Base-by-base conservation (phyloP, 352 stramenopile species). In the Phytophthora hybrid region DNA sequence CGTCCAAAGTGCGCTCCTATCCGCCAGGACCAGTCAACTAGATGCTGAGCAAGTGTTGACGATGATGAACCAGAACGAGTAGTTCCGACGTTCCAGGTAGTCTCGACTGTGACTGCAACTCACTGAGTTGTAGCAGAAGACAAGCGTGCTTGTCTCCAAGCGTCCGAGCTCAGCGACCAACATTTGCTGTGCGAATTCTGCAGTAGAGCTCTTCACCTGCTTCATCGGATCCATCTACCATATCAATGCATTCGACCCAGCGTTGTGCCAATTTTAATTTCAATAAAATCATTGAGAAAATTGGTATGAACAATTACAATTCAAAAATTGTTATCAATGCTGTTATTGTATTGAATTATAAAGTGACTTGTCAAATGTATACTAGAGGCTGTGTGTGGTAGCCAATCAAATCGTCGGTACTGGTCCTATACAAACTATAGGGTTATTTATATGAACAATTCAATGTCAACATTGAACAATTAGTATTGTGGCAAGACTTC, bases 191-290 rank as follows among this genome's bases (percentile, higher is more conserved):
- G 61, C 39, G 11, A 49, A 37, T 59, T 63, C 44, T 26, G 21
- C 26, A 11, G 51, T 21, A 32, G 29, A 41, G n/a, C 5, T 29
- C 54, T 60, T 52, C 56, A n/a, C 65, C 41, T 5, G 9, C 21
- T 41, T 57, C 52, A 8, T 54, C 56, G 18, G 1, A 32, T 23
- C 31, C 41, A 32, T 58, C 31, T 26, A 37, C 52, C 8, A 79
- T 13, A 53, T 77, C 59, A 6, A 83, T 67, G 16, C 73, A 66
- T 59, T 83, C 77, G 8, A 79, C 74, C 7, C 67, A n/a, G n/a
- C n/a, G n/a, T n/a, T n/a, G n/a, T n/a, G n/a, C n/a, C n/a, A n/a
- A n/a, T n/a, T n/a, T n/a, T n/a, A n/a, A n/a, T n/a, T n/a, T n/a
- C n/a, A n/a, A n/a, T n/a, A n/a, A n/a, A n/a, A n/a, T n/a, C n/a